Base-by-base conservation (phyloP, 2,329 filamentous ascomycete species). In the Aspergillus brasiliensis region DNA sequence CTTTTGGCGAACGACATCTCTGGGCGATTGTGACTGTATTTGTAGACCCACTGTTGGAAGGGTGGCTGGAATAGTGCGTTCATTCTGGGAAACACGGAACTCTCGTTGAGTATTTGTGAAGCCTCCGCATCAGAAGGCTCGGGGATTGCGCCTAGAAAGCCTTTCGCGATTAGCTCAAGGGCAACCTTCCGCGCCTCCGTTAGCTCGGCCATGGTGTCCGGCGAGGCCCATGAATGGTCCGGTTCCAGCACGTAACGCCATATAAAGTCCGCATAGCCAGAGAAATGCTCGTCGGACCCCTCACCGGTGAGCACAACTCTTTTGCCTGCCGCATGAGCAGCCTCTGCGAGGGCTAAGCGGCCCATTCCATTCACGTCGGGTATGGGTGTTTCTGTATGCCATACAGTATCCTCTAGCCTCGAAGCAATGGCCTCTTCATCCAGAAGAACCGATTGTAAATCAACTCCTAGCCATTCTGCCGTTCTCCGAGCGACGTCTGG, bases 281-380 rank as follows among this genome's bases (percentile, higher is more conserved):
- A 79, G 66, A 86, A 86, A 53, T 81, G 76, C 71, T 86, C 84
- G 61, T 86, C 84, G 8, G 81, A 71, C 4, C 82, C 82, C 65
- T 84, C 81, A 62, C 78, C 79, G 0, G 82, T 84, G 3, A 86
- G 71, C 2, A 86, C 79, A 4, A 85, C 83, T 59, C 84, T 84
- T 67, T 82, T 77, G 7, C 82, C 83, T 8, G 77, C 70, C 40
- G 81, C 72, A 11, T 72, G 76, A 0, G 80, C 76, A 1, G 81
- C 64, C 27, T 77, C 76, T 0, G 82, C 82, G 3, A 86, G 74
- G n/a, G 78, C 77, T 60, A 78, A 81, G 61, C 83, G 84, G 25
- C 78, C 83, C 15, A 86, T 77, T 25, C 72, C 79, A 65, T 85
- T 84, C 28, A 86, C 76, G 65, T 86, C 83, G 3, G 75, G 70